Base-by-base conservation (phyloP, 768 basidiomycete genomes). In the Vishniacozyma victoriae region DNA sequence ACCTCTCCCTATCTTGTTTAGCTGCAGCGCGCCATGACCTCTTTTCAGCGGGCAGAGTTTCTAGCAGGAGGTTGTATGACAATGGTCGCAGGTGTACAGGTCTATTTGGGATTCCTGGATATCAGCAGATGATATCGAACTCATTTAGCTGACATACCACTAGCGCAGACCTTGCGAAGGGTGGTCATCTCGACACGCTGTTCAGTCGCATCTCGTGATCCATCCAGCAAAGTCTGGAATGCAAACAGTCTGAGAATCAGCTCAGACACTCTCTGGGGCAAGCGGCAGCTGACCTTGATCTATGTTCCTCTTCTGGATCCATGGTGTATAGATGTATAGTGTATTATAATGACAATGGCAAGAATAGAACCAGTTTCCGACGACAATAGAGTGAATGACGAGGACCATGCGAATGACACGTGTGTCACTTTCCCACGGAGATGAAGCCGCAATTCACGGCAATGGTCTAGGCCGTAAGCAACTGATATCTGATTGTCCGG, bases 61-160 rank as follows among this genome's bases (percentile, higher is more conserved):
- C 68, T n/a, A 72, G 52, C 3, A 72, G 39, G 3, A 70, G 18
- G 1, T 57, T 54, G 24, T 61, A 72, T 1, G 64, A 46, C 35
- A 67, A 29, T 5, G 68, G 66, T 20, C 70, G 47, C 6, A 70
- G 57, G 35, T 70, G 68, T n/a, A 50, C 56, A 3, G 68, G 70
- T 25, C 59, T 48, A 11, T 58, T 46, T 0, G 66, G 70, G 14
- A 69, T 70, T 16, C 70, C 70, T 69, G 26, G 5, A 13, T 14
- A n/a, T 20, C 14, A 31, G 45, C 13, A 11, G 4, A 16, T 23
- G 16, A 5, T 19, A 18, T 36, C 16, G 25, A 26, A 1, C 5
- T 16, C 26, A 35, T 6, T 15, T 7, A 36, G 22, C 15, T 1
- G 5, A 50, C 55, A 40, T 16, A 72, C 70, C 70, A 54, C 53